A percentile compares a stretch with the other conserved stretches of the same genome.
Conservation (phyloP, 129 eudicot genomes). For the Helianthus tuberosus region DNA sequence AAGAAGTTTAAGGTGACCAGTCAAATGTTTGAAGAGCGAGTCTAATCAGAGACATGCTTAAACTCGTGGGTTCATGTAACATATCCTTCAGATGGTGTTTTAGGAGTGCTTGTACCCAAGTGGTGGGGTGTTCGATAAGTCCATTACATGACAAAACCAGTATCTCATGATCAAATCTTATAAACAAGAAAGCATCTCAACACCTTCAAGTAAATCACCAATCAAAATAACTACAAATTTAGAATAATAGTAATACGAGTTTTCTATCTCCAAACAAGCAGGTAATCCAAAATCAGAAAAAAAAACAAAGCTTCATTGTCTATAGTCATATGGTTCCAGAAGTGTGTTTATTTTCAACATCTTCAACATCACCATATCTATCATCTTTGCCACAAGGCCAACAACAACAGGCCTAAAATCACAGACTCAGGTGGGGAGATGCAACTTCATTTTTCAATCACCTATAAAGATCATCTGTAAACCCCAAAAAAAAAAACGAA, state of each 20-base stretch:
- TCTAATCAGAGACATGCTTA: too few species aligned
- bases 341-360: conserved; percentile 14
- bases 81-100: too few species aligned
- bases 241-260: conserved; percentile 4
- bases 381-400: not conserved
- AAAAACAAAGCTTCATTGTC: not conserved
- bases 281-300: not conserved
- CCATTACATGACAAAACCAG: too few species aligned
- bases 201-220: too few species aligned
- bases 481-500: not conserved
- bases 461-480: conserved; percentile 20
- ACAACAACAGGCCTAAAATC: conserved; percentile 10
- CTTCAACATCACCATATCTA: conserved; percentile 11
- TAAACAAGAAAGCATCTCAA: conserved; percentile 18
- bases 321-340: conserved; percentile 12
- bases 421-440: not conserved
- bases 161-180: not conserved
- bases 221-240: not conserved
- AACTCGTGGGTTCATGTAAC: too few species aligned
- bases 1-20: too few species aligned
- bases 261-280: conserved; percentile 11
- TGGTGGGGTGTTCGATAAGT: too few species aligned
- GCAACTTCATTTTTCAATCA: not conserved
- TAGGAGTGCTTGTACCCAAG: too few species aligned
- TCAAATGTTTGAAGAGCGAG: too few species aligned